Evolutionary conservation across 1,284 basidiomycete genomes (phyloP), one percentile per base, ranked within the genome.

Genomic region (Rhodotorula sp.): DNA sequence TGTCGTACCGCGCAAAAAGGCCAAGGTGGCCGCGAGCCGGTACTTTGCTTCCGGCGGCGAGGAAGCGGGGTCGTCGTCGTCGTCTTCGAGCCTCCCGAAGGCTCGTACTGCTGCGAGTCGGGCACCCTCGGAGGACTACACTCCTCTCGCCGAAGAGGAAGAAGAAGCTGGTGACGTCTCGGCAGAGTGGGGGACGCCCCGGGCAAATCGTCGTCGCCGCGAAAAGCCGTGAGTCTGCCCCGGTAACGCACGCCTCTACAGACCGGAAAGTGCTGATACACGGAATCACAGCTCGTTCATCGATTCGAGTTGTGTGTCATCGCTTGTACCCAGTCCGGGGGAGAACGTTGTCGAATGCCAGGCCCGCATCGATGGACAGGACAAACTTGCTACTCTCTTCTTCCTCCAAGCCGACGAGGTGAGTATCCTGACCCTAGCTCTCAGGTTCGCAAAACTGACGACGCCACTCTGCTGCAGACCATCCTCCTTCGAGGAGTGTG

Each of bases 401-500:
- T 67, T 49, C 1, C 64, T 78, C 1, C 64, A 68, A 5, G 57
- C 62, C 1, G 70, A 66, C 48, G 77, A 78, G 63, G 77, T 77
- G 56, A 29, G 71, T 56, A 14, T 56, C 34, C 34, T 6, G 5
- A 8, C 34, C 34, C 34, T 34, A 34, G 34, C 34, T 34, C 34
- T 34, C 34, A 34, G 5, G 34, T 34, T 1, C 1, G 34, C 34
- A 34, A 6, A 6, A 34, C 34, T 34, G 34, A 34, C 34, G 34
- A 7, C 6, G 34, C 34, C 34, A 34, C 34, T 34, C 34, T 34
- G 34, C 34, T 34, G 8, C 61, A 78, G 77, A 70, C 70, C 20
- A 49, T 78, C 58, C 48, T 78, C 43, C 26, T 76, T 4, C 73
- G 73, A 20, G 77, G 77, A 43, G 58, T 57, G 4, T 72, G 52